A percentile compares a stretch with the other conserved stretches of the same genome.
These are phyloP conservation scores for Mentha longifolia DNA, from an alignment of 257 asterid species.

Conservation along the genomic window DNA sequence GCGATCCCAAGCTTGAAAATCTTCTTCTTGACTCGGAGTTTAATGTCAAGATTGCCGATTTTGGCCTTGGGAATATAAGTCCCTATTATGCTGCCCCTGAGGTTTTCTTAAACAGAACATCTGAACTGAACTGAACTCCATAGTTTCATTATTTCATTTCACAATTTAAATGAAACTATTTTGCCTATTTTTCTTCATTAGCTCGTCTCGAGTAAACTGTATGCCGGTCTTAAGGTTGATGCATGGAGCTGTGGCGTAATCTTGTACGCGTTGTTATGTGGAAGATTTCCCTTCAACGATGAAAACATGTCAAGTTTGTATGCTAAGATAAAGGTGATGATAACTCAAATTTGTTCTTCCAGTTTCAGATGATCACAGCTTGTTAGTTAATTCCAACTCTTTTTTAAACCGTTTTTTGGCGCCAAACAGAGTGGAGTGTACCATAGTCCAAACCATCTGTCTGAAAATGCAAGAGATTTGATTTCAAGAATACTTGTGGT, in stretches of 20 bases:
- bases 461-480: conserved; percentile 55
- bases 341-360: background rate
- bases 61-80: conserved; percentile 63
- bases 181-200: conserved; percentile 2
- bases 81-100: conserved; percentile 84
- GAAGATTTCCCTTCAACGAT: conserved; percentile 73
- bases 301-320: conserved; percentile 49
- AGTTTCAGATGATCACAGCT: background rate
- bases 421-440: conserved; percentile 54
- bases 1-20: conserved; percentile 78
- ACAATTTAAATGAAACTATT: background rate
- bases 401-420: background rate
- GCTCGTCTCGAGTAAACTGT: conserved; percentile 54
- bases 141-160: too few relatives aligned
- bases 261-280: conserved; percentile 71
- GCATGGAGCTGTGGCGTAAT: conserved; percentile 82
- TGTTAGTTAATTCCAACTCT: background rate
- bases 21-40: conserved; percentile 58
- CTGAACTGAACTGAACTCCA: too few relatives aligned
- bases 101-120: too few relatives aligned
- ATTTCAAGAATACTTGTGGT: conserved; percentile 63
- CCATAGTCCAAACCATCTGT: conserved; percentile 48
- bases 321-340: conserved; percentile 55
- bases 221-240: conserved; percentile 83
- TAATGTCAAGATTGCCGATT: conserved; percentile 65